Evolutionary conservation across 305 asterid species (phyloP).

Genomic region (Plantago lanceolata): DNA sequence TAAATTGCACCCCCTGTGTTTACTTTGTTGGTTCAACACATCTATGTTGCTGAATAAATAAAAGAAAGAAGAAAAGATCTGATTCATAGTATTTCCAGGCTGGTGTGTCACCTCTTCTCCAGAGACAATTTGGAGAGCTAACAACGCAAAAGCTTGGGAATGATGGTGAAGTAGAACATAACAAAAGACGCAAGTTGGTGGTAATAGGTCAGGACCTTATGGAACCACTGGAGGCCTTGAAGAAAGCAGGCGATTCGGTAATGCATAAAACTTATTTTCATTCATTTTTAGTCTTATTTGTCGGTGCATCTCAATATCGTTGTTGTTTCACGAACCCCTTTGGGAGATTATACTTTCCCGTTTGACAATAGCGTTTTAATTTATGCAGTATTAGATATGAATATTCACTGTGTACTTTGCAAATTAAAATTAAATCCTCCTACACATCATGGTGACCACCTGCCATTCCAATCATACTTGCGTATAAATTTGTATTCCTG

Average conservation of each 20-base stretch:
- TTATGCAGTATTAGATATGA: not conserved
- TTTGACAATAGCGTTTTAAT: no score
- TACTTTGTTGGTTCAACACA: conserved; percentile 5
- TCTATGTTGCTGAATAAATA: not conserved
- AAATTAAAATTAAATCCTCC: not conserved
- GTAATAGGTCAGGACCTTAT: conserved; percentile 57
- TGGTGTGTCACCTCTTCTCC: conserved; percentile 54
- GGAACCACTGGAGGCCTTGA: conserved; percentile 63
- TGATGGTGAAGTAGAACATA: conserved; percentile 29
- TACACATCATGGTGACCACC: not conserved
- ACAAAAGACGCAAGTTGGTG: conserved; percentile 43
- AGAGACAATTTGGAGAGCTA: conserved; percentile 48
- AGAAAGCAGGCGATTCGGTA: conserved; percentile 64
- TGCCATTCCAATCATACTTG: not conserved
- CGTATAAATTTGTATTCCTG: not conserved
- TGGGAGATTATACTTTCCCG: no score
- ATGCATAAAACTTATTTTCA: conserved; percentile 21
- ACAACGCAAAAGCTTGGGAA: conserved; percentile 33
- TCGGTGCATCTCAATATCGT: not conserved
- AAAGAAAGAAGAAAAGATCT: conserved; percentile 2
- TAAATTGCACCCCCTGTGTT: not conserved
- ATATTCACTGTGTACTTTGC: not conserved
- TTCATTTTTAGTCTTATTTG: not conserved
- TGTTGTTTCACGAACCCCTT: not conserved
- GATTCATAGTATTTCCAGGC: conserved; percentile 35